A percentile compares a stretch with the other conserved stretches of the same genome.
Conservation (phyloP, 176 grass and related monocot genomes). For the Zea mays region DNA sequence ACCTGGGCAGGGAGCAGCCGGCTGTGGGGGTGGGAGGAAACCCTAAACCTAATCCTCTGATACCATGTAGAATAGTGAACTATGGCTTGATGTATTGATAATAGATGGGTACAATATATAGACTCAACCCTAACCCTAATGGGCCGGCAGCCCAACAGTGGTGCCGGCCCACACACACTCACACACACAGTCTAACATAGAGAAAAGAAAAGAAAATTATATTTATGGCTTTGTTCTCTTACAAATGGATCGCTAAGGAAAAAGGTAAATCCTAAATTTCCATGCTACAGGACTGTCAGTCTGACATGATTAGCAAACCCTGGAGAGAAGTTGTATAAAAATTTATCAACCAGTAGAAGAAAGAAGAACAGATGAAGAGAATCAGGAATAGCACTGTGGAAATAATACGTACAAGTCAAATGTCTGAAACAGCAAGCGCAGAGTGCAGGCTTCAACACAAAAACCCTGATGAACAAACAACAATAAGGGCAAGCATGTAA, state of each 20-base stretch:
- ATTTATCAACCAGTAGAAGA: constrained; percentile 15
- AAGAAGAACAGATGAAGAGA: constrained; percentile 30
- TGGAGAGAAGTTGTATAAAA: constrained; percentile 15
- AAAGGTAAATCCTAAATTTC: constrained; percentile 13
- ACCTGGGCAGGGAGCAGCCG: too few relatives aligned
- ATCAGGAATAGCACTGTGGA: constrained; percentile 22
- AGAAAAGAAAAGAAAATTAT: neutral
- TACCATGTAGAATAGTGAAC: too few relatives aligned
- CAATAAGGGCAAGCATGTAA: constrained; percentile 24
- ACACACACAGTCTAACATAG: too few relatives aligned
- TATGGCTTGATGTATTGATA: too few relatives aligned
- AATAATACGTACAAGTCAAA: constrained; percentile 87
- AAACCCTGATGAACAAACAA: constrained; percentile 64
- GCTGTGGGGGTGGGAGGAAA: too few relatives aligned
- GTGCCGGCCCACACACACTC: too few relatives aligned
- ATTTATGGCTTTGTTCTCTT: constrained; percentile 12
- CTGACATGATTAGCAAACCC: constrained; percentile 21
- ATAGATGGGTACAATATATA: too few relatives aligned
- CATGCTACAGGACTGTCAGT: constrained; percentile 31
- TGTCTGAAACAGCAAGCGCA: constrained; percentile 83
- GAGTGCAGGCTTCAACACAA: constrained; percentile 90
- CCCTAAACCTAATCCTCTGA: too few relatives aligned
- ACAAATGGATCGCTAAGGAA: constrained; percentile 10
- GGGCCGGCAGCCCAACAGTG: too few relatives aligned
- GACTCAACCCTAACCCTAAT: too few relatives aligned